These are phyloP conservation scores for Crucihimalaya himalaica DNA, from an alignment of 345 rosid genomes.

Conservation along the genomic window DNA sequence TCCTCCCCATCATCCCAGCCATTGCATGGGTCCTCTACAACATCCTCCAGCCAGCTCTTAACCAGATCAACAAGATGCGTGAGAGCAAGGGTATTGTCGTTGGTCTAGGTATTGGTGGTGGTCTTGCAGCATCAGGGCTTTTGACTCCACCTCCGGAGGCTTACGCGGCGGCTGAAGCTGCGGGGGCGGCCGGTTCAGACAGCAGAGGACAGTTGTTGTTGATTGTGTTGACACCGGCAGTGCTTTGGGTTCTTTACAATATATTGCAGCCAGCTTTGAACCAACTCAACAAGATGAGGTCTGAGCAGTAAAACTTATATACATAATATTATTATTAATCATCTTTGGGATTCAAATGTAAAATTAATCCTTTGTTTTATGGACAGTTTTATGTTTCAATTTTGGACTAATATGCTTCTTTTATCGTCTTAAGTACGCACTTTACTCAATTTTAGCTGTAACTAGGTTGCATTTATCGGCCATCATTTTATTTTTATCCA, in stretches of 20 bases:
- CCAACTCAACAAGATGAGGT: slow-evolving; percentile 90
- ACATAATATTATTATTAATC: neutral
- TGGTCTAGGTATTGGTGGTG: slow-evolving; percentile 82
- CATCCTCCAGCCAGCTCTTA: slow-evolving; percentile 90
- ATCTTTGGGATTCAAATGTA: slow-evolving; percentile 36
- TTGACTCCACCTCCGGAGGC: slow-evolving; percentile 54
- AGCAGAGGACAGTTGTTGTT: slow-evolving; percentile 82
- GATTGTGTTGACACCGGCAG: slow-evolving; percentile 80
- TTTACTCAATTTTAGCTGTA: neutral
- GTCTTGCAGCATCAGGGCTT: slow-evolving; percentile 60
- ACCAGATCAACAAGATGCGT: slow-evolving; percentile 82
- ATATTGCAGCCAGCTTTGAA: slow-evolving; percentile 95
- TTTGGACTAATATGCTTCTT: slow-evolving; percentile 18
- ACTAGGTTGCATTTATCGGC: neutral
- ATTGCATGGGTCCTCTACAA: slow-evolving; percentile 92
- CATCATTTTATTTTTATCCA: neutral
- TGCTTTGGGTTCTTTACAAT: slow-evolving; percentile 92
- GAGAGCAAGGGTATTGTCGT: slow-evolving; percentile 60
- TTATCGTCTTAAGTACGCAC: neutral
- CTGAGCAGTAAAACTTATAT: slow-evolving; percentile 36
- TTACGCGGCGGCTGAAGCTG: slow-evolving; percentile 46
- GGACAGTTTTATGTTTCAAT: slow-evolving; percentile 35
- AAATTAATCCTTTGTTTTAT: slow-evolving; percentile 35
- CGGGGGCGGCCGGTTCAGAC: slow-evolving; percentile 50
- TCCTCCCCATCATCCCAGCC: slow-evolving; percentile 85